phyloP scores from a whole-genome alignment of 2,329 filamentous ascomycete genomes.

The Aspergillus eucalypticola region DNA sequence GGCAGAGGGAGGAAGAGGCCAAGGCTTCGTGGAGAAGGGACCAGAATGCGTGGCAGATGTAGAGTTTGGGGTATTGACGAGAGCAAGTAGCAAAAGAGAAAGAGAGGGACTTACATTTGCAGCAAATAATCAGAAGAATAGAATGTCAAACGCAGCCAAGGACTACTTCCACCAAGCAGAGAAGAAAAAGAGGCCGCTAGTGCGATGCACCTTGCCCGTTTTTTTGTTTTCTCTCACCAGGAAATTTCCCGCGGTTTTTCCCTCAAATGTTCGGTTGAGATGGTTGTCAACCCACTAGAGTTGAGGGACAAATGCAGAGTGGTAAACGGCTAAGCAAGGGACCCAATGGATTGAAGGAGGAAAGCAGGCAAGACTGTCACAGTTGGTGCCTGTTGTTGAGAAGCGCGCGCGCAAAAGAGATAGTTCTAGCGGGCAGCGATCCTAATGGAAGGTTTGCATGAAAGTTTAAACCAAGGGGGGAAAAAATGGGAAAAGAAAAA shows the following conservation, averaged over 20 bases:
- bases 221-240: constrained; percentile 14
- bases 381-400: constrained; percentile 4
- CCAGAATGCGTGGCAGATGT: constrained; percentile 1
- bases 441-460: constrained; percentile 14
- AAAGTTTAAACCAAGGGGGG: constrained; percentile 14
- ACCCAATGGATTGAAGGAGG: constrained; percentile 16
- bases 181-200: constrained; percentile 25
- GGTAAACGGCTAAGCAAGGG: constrained; percentile 21
- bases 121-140: constrained; percentile 13
- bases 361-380: constrained; percentile 10
- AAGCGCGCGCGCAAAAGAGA: neutral
- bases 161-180: constrained; percentile 8
- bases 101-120: constrained; percentile 10
- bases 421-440: constrained; percentile 10
- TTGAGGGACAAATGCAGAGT: constrained; percentile 14
- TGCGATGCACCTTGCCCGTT: constrained; percentile 28
- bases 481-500: neutral
- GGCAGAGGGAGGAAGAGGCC: constrained; percentile 2
- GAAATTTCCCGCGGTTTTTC: constrained; percentile 22
- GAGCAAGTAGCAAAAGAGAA: neutral
- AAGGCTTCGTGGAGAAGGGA: constrained; percentile 1
- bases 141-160: constrained; percentile 14
- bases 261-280: constrained; percentile 1
- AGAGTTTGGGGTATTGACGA: constrained; percentile 3
- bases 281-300: constrained; percentile 14